These are phyloP conservation scores for Zangia roseola DNA, from an alignment of 768 basidiomycete genomes.

Conservation along the genomic window DNA sequence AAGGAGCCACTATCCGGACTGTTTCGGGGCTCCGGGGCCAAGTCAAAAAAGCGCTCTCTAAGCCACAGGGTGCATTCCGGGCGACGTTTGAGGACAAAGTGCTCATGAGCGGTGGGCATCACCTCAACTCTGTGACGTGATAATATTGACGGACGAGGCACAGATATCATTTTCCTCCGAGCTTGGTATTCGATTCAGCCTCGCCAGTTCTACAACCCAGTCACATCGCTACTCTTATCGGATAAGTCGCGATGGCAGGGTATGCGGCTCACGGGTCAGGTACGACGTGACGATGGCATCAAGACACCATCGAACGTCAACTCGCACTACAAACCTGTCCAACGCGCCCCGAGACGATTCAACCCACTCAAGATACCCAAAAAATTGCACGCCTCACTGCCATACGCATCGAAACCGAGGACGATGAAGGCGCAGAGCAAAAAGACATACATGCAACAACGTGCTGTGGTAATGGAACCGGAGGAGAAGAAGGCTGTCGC, in stretches of 20 bases:
- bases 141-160: neutral
- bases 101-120: conserved; percentile 80
- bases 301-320: conserved; percentile 80
- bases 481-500: conserved; percentile 93
- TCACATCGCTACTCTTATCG: conserved; percentile 84
- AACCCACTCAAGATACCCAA: conserved; percentile 86
- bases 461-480: conserved; percentile 92
- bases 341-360: conserved; percentile 80
- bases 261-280: conserved; percentile 94
- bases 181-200: conserved; percentile 98
- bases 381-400: conserved; percentile 87
- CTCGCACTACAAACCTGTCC: conserved; percentile 85
- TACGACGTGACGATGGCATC: conserved; percentile 81
- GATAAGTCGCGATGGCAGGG: conserved; percentile 86
- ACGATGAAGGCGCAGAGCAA: conserved; percentile 69
- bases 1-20: conserved; percentile 94
- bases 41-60: conserved; percentile 93
- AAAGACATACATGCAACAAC: conserved; percentile 89
- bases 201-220: conserved; percentile 94
- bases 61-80: conserved; percentile 92
- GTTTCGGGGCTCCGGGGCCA: conserved; percentile 96
- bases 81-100: conserved; percentile 99
- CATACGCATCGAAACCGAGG: conserved; percentile 92
- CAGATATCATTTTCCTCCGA: conserved; percentile 92
- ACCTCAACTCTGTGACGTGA: neutral